Percentiles rank a stretch among this genome's conserved stretches.
Conservation (phyloP, 108 stramenopile species). For the Skeletonema grethae region DNA sequence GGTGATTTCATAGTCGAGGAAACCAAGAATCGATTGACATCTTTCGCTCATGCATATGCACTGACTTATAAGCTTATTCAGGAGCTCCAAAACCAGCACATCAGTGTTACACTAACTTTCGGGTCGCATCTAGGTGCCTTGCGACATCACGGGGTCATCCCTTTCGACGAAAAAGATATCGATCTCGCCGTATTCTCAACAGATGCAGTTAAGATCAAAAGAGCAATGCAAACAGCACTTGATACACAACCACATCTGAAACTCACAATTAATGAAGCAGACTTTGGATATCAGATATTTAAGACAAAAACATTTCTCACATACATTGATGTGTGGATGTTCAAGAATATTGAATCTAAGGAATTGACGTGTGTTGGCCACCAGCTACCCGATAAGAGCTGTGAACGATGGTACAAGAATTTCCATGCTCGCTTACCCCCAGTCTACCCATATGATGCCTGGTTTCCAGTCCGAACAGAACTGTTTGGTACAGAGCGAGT, state of each 20-base stretch:
- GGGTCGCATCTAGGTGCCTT: neutral
- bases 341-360: neutral
- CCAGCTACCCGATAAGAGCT: neutral
- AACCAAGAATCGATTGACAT: neutral
- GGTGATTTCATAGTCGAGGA: neutral
- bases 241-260: neutral
- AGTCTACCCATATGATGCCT: neutral
- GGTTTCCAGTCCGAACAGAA: neutral
- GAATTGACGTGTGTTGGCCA: neutral
- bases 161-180: neutral
- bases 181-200: constrained; percentile 4
- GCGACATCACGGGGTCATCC: neutral
- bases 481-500: constrained; percentile 1
- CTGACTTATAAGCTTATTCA: constrained; percentile 1
- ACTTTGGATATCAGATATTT: neutral
- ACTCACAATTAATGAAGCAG: neutral
- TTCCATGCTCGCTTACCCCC: neutral
- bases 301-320: neutral
- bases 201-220: neutral
- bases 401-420: neutral
- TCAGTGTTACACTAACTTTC: neutral
- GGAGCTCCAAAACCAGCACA: neutral
- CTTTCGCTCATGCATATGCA: neutral
- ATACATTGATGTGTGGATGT: constrained; percentile 4
- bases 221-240: neutral